Evolutionary conservation across 1,284 basidiomycete genomes (phyloP), one percentile per base, ranked within the genome.

Genomic region (Cyathus pygmaeus): DNA sequence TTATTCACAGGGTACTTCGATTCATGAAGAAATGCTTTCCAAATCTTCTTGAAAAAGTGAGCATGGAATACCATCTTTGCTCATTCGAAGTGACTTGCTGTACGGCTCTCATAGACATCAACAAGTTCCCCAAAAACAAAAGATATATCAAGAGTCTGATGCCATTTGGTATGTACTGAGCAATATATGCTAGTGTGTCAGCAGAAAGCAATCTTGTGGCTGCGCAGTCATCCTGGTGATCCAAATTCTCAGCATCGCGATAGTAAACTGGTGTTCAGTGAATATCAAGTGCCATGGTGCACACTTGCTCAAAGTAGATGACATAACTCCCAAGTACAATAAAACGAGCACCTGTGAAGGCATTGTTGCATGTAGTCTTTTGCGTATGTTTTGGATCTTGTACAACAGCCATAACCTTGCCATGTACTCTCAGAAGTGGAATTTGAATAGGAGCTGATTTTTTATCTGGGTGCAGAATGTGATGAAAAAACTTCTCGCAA

Each of bases 191-290:
- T 4, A 76, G 63, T 1, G 61, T 61, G 9, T 52, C 58, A 17
- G 67, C 74, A 11, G 65, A 76, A 56, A 76, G 73, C 0, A 76
- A 53, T 1, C 77, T 71, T 2, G 65, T 61, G 1, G 82, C 80
- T 4, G 82, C 80, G 59, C 72, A 71, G 63, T 84, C 80, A 64
- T 83, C 81, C 66, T 83, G 82, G 2, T 70, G 61, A 59, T 83
- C 80, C 2, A 77, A 39, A 47, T 76, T 75, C n/a, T 73, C 64
- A 13, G 83, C 75, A 64, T 83, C 81, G 0, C 76, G 73, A 10
- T 57, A 29, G 55, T 73, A 81, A 2, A 83, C 63, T 1, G 76
- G 70, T 1, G 60, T 60, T 13, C 41, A 42, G 2, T 55, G 39
- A 3, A 60, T 24, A 19, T 42, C 39, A 42, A 42, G 17, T 13